Evolutionary conservation across 208 protist genomes (phyloP), one percentile per base, ranked within the genome.

Genomic region (Trypanosoma scelopori): DNA sequence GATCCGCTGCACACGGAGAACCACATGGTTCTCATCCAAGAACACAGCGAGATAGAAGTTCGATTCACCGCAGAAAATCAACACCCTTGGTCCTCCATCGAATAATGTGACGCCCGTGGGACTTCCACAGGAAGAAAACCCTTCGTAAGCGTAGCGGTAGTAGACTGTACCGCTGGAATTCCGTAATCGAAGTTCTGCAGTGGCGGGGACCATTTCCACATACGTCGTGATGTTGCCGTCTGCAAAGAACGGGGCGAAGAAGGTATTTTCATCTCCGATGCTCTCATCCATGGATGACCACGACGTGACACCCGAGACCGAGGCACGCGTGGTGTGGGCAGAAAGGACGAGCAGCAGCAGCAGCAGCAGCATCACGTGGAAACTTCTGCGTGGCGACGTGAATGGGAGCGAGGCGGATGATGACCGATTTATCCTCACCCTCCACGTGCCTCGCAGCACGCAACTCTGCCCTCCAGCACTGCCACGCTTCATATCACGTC

Each of bases 1-100:
- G 27, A 60, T 12, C 1, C 3, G 12, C 6, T 60, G 27, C 20
- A 53, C 43, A 42, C 25, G 42, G 3, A 53, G 15, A 13, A 18
- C 12, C 3, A 20, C 27, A 2, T 23, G 4, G 37, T 2, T 3
- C 2, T n/a, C 15, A 30, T 25, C 16, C 11, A 69, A 7, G 1
- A 27, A 15, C 11, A 69, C 51, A 20, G n/a, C n/a, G 22, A 52
- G 51, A 41, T 43, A 69, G 18, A 39, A 11, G 0, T 0, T 5
- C n/a, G n/a, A 25, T 5, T 25, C 42, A 15, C 42, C 43, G 48
- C 63, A 69, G 46, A 69, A 69, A 9, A 69, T 37, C 1, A 60
- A 50, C 11, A 52, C n/a, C 18, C 22, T 1, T 20, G 39, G 25
- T 1, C 51, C 52, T 27, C 41, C 5, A 32, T 55, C 46, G n/a